A percentile compares a stretch with the other conserved stretches of the same genome.
Conservation (phyloP, 148 eudicot genomes). For the Polygonum aviculare region DNA sequence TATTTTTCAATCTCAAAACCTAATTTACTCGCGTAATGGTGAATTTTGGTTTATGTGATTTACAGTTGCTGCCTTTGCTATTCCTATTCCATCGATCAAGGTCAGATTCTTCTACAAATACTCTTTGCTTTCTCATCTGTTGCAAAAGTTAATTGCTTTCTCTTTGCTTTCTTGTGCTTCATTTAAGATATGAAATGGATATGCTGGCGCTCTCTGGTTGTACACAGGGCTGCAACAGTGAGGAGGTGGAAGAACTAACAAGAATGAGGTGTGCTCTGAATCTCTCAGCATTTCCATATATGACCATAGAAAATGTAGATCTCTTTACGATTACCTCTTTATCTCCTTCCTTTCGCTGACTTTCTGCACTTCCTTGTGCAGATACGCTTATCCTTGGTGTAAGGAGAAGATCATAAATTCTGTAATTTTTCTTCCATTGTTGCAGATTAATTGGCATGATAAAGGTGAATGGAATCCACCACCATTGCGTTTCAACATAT, state of each 20-base stretch:
- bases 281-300: not conserved
- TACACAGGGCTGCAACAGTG: constrained; percentile 73
- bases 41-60: too few relatives aligned
- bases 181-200: constrained; percentile 92
- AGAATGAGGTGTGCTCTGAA: constrained; percentile 57
- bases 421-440: too few relatives aligned
- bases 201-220: constrained; percentile 96
- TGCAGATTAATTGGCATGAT: constrained; percentile 60
- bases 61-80: too few relatives aligned
- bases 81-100: too few relatives aligned
- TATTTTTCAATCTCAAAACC: too few relatives aligned
- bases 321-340: not conserved
- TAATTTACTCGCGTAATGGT: too few relatives aligned
- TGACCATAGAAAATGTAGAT: not conserved
- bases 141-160: too few relatives aligned
- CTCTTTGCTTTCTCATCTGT: too few relatives aligned
- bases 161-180: constrained; percentile 87
- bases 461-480: constrained; percentile 31
- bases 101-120: too few relatives aligned
- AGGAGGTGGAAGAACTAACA: constrained; percentile 81
- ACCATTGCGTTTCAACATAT: constrained; percentile 66
- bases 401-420: constrained; percentile 88
- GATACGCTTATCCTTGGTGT: constrained; percentile 99
- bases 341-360: not conserved
- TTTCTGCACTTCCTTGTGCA: constrained; percentile 12